phyloP scores from a whole-genome alignment of 352 stramenopile species.

The Pythium sukuiense region DNA sequence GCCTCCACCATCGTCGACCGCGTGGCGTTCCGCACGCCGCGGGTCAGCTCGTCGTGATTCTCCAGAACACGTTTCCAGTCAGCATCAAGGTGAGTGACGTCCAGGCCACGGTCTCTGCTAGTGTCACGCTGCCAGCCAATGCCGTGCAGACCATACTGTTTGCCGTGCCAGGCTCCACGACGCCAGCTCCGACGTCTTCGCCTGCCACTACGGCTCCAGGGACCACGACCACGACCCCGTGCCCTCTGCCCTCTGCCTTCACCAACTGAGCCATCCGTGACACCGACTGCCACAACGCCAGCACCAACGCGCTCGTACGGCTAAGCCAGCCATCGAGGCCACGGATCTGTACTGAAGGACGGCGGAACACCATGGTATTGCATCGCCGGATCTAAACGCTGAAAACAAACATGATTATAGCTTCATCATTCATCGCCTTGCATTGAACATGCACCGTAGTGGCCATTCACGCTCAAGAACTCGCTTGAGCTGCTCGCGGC shows the following conservation, averaged over 20 bases:
- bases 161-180: not conserved
- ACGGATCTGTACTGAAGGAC: too few species aligned
- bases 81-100: slow-evolving; percentile 7
- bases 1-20: not conserved
- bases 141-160: slow-evolving; percentile 21
- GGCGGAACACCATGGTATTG: too few species aligned
- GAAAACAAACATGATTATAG: too few species aligned
- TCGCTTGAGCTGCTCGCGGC: not conserved
- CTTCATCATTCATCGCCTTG: too few species aligned
- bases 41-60: slow-evolving; percentile 8
- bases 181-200: not conserved
- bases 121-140: slow-evolving; percentile 7
- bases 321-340: too few species aligned
- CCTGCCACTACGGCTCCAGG: not conserved
- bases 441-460: too few species aligned
- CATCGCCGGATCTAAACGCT: too few species aligned
- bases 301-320: too few species aligned
- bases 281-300: too few species aligned
- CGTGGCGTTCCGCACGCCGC: slow-evolving; percentile 17
- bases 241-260: not conserved
- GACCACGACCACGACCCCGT: not conserved
- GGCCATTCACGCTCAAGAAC: not conserved
- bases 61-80: slow-evolving; percentile 1
- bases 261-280: too few species aligned
- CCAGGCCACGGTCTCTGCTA: not conserved